Base-by-base conservation (phyloP, 495 filamentous ascomycete species). In the Xylaria palmicola region DNA sequence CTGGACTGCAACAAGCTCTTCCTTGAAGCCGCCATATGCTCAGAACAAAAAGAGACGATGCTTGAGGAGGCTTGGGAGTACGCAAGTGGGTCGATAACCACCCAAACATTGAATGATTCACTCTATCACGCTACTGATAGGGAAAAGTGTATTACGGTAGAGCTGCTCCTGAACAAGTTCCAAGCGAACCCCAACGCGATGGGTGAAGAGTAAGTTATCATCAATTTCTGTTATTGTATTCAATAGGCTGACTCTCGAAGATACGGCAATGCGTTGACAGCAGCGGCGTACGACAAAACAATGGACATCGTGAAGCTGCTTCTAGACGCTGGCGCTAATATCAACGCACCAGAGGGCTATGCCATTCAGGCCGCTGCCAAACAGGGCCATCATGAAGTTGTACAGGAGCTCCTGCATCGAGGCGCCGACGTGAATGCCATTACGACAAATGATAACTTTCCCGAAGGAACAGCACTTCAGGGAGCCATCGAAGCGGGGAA, bases 391-490 rank as follows among this genome's bases (percentile, higher is more conserved):
- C 63, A 68, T 17, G 68, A 70, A 1, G 62, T 75, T 20, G 72
- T 74, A 2, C 36, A 56, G 40, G 64, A 69, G 37, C 70, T 75
- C 34, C 50, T 75, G 0, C 60, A 66, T 10, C 61, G 51, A 48
- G 72, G 72, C 9, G 73, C 70, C 6, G 58, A 75, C 36, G 68
- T 74, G 9, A 74, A 75, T 20, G 68, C 64, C 3, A 57, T 62
- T 27, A 66, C 67, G 13, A 10, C 62, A 17, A 65, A 67, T 27
- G 45, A 62, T n/a, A 65, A 68, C 15, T 68, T 72, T 56, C 44
- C 60, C 6, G 49, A 57, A n/a, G 69, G 69, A 7, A 71, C 72
- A 7, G 72, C 72, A 13, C 52, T 75, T 15, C 71, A 74, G 37
- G 72, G 67, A 3, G 72, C 72, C 2, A 65, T 59, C 20, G 63